These are phyloP conservation scores for Wallacemonas sp. DNA, from an alignment of 208 protist genomes.

Conservation along the genomic window DNA sequence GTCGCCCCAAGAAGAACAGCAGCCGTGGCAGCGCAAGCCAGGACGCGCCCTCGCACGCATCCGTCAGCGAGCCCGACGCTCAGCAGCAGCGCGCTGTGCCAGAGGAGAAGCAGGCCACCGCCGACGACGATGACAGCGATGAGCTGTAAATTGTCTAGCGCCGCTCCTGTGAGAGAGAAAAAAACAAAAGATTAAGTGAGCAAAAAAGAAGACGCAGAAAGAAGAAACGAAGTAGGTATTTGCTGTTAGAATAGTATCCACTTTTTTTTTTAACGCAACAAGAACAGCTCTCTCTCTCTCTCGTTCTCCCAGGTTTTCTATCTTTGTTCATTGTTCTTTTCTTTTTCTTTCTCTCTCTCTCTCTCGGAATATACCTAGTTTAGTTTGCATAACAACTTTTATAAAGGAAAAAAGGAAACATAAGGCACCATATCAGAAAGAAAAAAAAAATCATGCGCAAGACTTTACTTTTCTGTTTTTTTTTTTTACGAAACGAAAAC, in stretches of 20 bases:
- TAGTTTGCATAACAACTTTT: neutral
- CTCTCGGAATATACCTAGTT: neutral
- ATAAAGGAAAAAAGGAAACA: slow-evolving; percentile 1
- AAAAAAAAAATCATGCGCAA: neutral
- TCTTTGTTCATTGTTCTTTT: slow-evolving; percentile 9
- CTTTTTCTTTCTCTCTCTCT: slow-evolving; percentile 1
- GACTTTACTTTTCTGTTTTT: neutral
- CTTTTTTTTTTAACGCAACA: too few relatives aligned
- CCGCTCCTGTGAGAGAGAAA: neutral
- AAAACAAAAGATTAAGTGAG: slow-evolving; percentile 5
- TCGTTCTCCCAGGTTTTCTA: neutral
- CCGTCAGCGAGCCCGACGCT: slow-evolving; percentile 6
- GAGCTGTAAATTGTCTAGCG: neutral
- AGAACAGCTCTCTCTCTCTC: slow-evolving; percentile 6
- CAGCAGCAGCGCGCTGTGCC: slow-evolving; percentile 5
- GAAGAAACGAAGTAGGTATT: too few relatives aligned
- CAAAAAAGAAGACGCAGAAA: slow-evolving; percentile 16
- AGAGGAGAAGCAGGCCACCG: slow-evolving; percentile 13
- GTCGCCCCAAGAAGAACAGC: slow-evolving; percentile 14
- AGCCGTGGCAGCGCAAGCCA: neutral
- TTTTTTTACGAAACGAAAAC: slow-evolving; percentile 8
- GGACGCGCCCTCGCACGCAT: slow-evolving; percentile 7
- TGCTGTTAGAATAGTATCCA: too few relatives aligned
- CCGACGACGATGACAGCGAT: slow-evolving; percentile 11
- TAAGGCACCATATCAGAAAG: neutral